Conservation (phyloP, 2,329 filamentous ascomycete genomes). For the Westerdykella sp. region DNA sequence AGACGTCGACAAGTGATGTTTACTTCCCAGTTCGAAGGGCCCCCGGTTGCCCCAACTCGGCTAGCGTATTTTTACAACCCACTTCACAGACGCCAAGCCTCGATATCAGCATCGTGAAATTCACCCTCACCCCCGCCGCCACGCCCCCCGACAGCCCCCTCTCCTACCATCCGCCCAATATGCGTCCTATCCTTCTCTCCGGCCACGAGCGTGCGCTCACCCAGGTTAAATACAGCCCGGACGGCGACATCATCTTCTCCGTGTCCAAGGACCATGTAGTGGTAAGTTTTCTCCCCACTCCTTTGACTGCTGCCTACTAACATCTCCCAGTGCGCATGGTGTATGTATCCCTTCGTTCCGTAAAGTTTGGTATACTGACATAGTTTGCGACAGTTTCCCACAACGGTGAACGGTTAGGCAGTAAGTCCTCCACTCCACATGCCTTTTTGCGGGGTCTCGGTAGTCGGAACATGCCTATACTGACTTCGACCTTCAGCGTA, state of each 20-base stretch:
- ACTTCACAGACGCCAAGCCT: conserved; percentile 21
- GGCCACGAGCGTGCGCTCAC: conserved; percentile 96
- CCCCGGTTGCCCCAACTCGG: not conserved
- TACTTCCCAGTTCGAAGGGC: too few species aligned
- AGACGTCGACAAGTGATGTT: too few species aligned
- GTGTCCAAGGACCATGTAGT: conserved; percentile 94
- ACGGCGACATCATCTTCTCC: conserved; percentile 96
- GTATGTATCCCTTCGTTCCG: conserved; percentile 17
- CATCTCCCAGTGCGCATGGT: conserved; percentile 68
- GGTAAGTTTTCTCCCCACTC: conserved; percentile 4
- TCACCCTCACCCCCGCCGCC: conserved; percentile 17
- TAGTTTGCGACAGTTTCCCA: conserved; percentile 54
- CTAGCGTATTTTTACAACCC: conserved; percentile 13
- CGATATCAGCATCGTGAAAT: conserved; percentile 27
- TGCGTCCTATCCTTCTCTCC: conserved; percentile 94
- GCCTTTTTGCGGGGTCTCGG: not conserved
- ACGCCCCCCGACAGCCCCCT: conserved; percentile 15
- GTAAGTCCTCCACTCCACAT: conserved; percentile 1
- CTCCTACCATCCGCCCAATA: conserved; percentile 37
- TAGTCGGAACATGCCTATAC: not conserved
- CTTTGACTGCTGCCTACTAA: not conserved
- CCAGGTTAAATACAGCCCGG: conserved; percentile 77
- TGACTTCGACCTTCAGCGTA: conserved; percentile 49
- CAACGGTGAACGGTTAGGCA: conserved; percentile 92
- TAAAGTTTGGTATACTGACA: conserved; percentile 16